A percentile compares a stretch with the other conserved stretches of the same genome.
Conservation (phyloP, 2,329 filamentous ascomycete genomes). For the Aureobasidium subglaciale region DNA sequence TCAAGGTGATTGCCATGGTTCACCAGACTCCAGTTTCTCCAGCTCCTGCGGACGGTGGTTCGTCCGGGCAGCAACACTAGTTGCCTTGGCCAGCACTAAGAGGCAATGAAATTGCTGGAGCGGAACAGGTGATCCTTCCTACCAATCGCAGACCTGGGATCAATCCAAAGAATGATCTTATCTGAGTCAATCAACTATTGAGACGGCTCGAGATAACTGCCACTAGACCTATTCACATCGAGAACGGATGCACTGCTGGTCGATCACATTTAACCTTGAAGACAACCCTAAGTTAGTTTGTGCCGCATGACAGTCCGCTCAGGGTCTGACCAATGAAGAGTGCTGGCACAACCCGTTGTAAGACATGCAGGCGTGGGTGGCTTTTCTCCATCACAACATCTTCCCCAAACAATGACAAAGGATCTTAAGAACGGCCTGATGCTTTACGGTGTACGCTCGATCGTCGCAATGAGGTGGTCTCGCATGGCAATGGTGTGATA, state of each 20-base stretch:
- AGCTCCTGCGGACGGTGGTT: not conserved
- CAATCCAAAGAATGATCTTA: not conserved
- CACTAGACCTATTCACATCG: not conserved
- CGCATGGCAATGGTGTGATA: not conserved
- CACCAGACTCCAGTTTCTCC: not conserved
- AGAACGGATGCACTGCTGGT: not conserved
- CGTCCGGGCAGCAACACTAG: not conserved
- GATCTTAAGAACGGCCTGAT: not conserved
- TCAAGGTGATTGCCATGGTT: no score
- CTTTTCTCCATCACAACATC: not conserved
- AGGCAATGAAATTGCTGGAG: not conserved
- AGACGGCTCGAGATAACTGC: not conserved
- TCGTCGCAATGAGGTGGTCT: not conserved
- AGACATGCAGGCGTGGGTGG: not conserved
- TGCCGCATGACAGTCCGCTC: not conserved
- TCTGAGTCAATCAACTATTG: not conserved
- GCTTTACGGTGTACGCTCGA: not conserved
- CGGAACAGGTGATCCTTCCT: not conserved
- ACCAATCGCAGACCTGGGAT: not conserved
- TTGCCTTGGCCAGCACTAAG: not conserved
- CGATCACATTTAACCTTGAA: conserved; percentile 13
- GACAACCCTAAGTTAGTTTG: conserved; percentile 3
- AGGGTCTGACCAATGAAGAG: not conserved
- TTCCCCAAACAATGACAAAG: conserved; percentile 5
- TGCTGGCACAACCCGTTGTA: not conserved